A percentile compares a stretch with the other conserved stretches of the same genome.
These are phyloP conservation scores for Neurospora pannonica DNA, from an alignment of 495 filamentous ascomycete species.

Conservation along the genomic window DNA sequence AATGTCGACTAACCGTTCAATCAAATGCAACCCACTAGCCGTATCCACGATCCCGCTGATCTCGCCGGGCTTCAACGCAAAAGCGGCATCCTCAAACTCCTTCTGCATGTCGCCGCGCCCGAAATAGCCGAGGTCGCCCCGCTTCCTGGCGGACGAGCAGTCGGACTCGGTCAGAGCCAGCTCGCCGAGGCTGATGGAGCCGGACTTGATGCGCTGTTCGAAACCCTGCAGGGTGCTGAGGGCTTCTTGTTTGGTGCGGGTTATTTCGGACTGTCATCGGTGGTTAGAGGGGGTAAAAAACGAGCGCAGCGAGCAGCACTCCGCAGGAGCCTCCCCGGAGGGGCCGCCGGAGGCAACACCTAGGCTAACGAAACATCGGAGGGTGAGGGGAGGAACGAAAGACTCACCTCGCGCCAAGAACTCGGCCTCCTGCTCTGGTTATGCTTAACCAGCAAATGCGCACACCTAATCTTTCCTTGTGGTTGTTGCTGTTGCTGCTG, in stretches of 20 bases:
- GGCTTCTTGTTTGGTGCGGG: conserved; percentile 78
- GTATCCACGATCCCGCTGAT: conserved; percentile 82
- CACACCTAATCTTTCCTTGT: conserved; percentile 79
- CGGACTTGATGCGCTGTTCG: conserved; percentile 61
- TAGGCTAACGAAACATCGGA: no score
- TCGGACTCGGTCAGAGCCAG: conserved; percentile 84
- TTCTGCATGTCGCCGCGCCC: conserved; percentile 94
- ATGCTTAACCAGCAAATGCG: conserved; percentile 91
- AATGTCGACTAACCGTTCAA: conserved; percentile 64
- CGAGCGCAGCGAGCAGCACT: not conserved
- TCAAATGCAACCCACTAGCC: conserved; percentile 90
- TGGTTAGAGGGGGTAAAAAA: not conserved
- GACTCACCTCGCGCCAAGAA: conserved; percentile 70
- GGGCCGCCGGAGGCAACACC: not conserved
- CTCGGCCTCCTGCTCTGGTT: conserved; percentile 73
- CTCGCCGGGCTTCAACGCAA: conserved; percentile 74
- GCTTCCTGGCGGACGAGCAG: conserved; percentile 89
- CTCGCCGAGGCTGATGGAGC: conserved; percentile 59
- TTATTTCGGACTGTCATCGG: conserved; percentile 55
- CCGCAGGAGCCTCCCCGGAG: not conserved
- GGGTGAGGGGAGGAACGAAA: not conserved
- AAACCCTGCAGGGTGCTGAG: conserved; percentile 62
- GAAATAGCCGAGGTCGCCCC: conserved; percentile 92
- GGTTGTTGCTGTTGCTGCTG: conserved; percentile 20
- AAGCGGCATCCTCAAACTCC: conserved; percentile 94